Conservation (phyloP, 768 basidiomycete species). For the Suillus tomentosus region DNA sequence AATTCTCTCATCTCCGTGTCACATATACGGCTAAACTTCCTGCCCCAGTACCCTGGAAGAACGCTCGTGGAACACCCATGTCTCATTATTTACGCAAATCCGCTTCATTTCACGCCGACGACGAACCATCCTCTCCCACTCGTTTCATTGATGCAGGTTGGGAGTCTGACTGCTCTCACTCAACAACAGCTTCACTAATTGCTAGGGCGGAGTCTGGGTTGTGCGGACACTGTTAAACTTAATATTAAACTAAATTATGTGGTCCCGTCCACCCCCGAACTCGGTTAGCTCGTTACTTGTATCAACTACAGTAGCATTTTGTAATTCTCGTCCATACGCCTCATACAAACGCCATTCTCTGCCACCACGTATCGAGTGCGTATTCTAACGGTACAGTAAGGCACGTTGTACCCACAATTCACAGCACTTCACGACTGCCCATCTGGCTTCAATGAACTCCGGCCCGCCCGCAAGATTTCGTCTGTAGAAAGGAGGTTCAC, state of each 20-base stretch:
- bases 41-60: slow-evolving; percentile 36
- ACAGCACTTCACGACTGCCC: slow-evolving; percentile 49
- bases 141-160: slow-evolving; percentile 58
- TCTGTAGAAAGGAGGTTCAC: slow-evolving; percentile 94
- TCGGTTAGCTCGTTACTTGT: slow-evolving; percentile 1
- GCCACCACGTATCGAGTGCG: neutral
- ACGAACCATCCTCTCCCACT: slow-evolving; percentile 45
- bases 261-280: neutral
- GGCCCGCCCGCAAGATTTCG: slow-evolving; percentile 89
- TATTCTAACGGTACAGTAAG: slow-evolving; percentile 2
- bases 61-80: slow-evolving; percentile 36
- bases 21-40: slow-evolving; percentile 38
- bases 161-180: slow-evolving; percentile 51
- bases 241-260: slow-evolving; percentile 10
- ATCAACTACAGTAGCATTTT: slow-evolving; percentile 10
- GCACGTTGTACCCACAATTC: slow-evolving; percentile 15
- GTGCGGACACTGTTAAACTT: neutral
- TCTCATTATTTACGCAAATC: slow-evolving; percentile 42
- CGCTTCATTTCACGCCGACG: slow-evolving; percentile 40
- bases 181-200: slow-evolving; percentile 25
- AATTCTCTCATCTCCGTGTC: slow-evolving; percentile 39
- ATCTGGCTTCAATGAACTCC: slow-evolving; percentile 84
- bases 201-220: slow-evolving; percentile 2
- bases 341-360: slow-evolving; percentile 1
- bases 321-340: slow-evolving; percentile 9